Percentiles rank a stretch among this genome's conserved stretches.
phyloP scores from a whole-genome alignment of 2,329 filamentous ascomycete species.

The Zelopaecilomyces penicillatus region DNA sequence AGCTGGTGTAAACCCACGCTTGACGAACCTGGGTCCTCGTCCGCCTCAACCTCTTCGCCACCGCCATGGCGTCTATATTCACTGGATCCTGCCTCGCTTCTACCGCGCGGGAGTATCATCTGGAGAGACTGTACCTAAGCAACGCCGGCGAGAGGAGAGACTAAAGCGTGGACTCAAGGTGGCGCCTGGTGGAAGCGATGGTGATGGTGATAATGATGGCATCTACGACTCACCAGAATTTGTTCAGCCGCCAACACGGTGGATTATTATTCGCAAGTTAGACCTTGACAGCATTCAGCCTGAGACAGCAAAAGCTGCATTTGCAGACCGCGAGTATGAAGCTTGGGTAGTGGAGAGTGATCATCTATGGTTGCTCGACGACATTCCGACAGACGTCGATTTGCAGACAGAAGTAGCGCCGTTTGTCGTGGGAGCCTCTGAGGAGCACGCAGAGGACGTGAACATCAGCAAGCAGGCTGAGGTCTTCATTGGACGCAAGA shows the following conservation, averaged over 20 bases:
- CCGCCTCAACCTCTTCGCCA: constrained; percentile 10
- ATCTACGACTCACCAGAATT: constrained; percentile 7
- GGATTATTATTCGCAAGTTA: constrained; percentile 26
- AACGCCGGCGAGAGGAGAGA: background rate
- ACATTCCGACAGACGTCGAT: constrained; percentile 20
- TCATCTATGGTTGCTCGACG: constrained; percentile 20
- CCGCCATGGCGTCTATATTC: constrained; percentile 31
- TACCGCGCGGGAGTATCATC: constrained; percentile 23
- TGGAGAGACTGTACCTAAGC: background rate
- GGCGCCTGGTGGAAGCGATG: background rate
- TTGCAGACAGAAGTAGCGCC: constrained; percentile 32
- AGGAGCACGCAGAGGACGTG: constrained; percentile 1
- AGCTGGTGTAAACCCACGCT: constrained; percentile 22
- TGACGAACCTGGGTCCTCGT: constrained; percentile 25
- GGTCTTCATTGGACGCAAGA: constrained; percentile 31
- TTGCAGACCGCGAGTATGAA: constrained; percentile 1
- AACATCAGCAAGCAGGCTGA: constrained; percentile 30
- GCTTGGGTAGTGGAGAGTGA: constrained; percentile 35
- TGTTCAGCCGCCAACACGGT: constrained; percentile 22
- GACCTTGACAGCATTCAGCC: constrained; percentile 7
- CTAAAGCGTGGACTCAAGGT: background rate
- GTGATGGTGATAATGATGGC: too few relatives aligned
- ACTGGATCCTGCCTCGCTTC: constrained; percentile 31
- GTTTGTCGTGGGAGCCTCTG: constrained; percentile 19
- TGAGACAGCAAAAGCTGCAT: background rate